Evolutionary conservation across 768 basidiomycete genomes (phyloP), one percentile per base, ranked within the genome.

Genomic region (Suillus subaureus): DNA sequence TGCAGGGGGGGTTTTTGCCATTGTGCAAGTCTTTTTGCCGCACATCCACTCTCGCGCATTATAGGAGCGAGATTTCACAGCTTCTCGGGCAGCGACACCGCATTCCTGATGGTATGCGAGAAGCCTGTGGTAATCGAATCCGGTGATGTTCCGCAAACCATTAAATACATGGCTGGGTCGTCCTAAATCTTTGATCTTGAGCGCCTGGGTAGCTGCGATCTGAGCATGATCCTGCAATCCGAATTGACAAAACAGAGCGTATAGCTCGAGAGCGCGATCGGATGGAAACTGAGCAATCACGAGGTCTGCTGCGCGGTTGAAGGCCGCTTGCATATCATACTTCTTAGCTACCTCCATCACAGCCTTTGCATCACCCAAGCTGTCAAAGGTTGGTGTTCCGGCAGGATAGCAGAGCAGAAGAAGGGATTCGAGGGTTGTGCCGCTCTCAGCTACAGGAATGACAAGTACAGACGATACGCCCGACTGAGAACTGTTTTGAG

Each of bases 101-200:
- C 82, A 83, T 39, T 72, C 63, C 40, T 73, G 71, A 68, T 82
- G 81, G 67, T 83, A 84, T 39, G 78, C 74, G 52, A 80, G 78
- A 37, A 84, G 73, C 33, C 78, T 79, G 71, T 79, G 75, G 64
- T 80, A 78, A 40, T 76, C 77, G 12, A 78, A 80, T 3, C 77
- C 82, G 2, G 79, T 76, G 64, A 84, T 80, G 56, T 76, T 73
- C 62, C 79, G 79, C 26, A 84, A 18, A 76, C 67, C 35, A 35
- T 35, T 35, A 16, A 70, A 72, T 64, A 78, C 78, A 37, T 62
- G 35, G 35, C 23, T 56, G 26, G 65, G 47, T n/a, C 56, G 56
- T 3, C 62, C 61, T 16, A 66, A 31, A 35, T 62, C 51, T 28
- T 61, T 33, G 33, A 61, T 65, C 49, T 63, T 58, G 61, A 78